Evolutionary conservation across 2,329 filamentous ascomycete genomes (phyloP).

Genomic region (Colletotrichum melonis): DNA sequence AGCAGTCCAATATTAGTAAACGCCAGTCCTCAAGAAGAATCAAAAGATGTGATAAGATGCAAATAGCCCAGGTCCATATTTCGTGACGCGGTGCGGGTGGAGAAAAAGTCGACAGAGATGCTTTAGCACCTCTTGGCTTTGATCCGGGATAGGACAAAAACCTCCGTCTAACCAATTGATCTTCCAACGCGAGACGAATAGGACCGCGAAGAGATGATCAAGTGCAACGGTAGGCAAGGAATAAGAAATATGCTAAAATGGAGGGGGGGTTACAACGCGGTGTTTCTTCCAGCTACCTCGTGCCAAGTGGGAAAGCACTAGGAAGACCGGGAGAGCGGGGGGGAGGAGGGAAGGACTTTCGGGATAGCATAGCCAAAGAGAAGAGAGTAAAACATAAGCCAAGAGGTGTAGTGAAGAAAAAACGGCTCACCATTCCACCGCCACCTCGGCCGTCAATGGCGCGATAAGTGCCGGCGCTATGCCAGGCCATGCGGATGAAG

Average conservation of each 20-base stretch:
- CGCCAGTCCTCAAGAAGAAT: conserved; percentile 4
- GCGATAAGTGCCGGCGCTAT: conserved; percentile 83
- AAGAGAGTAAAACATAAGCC: not conserved
- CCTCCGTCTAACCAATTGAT: conserved; percentile 8
- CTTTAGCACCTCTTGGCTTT: conserved; percentile 17
- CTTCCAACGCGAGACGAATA: conserved; percentile 1
- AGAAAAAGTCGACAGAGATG: not conserved
- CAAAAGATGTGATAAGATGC: conserved; percentile 7
- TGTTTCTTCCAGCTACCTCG: not conserved
- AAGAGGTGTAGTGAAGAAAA: not conserved
- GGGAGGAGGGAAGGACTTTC: not conserved
- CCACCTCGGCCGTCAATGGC: conserved; percentile 80
- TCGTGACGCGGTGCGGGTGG: conserved; percentile 14
- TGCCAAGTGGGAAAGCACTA: not conserved
- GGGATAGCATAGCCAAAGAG: not conserved
- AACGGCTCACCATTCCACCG: conserved; percentile 63
- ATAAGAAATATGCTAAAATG: not conserved
- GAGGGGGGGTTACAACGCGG: not conserved
- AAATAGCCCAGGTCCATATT: conserved; percentile 14
- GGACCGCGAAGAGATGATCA: not conserved
- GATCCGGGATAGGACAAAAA: conserved; percentile 23
- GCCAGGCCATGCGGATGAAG: conserved; percentile 86
- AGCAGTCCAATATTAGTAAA: conserved; percentile 28
- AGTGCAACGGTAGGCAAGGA: not conserved
- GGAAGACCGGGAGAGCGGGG: not conserved